Conservation (phyloP, 2,329 filamentous ascomycete species). For the Colletotrichum truncatum region DNA sequence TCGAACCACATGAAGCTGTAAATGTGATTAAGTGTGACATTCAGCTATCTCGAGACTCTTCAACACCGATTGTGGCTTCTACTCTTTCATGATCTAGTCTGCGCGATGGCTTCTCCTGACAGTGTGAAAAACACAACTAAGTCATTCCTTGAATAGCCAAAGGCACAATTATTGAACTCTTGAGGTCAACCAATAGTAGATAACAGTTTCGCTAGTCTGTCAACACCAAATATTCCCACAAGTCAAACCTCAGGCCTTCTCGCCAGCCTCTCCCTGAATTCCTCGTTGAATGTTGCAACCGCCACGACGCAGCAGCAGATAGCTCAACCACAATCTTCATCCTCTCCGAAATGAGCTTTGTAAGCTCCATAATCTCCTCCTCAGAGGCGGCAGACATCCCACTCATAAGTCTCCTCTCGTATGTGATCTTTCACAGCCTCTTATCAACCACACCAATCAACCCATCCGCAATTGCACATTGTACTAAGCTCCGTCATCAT, state of each 20-base stretch:
- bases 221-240: constrained; percentile 69
- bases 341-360: constrained; percentile 83
- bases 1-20: no score
- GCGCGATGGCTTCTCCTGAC: no score
- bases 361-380: constrained; percentile 79
- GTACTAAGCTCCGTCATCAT: constrained; percentile 75
- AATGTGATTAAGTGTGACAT: no score
- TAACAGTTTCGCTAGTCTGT: constrained; percentile 62
- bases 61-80: no score
- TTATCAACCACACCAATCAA: constrained; percentile 84
- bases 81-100: no score
- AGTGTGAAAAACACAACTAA: no score
- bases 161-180: no score
- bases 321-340: constrained; percentile 94
- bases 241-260: constrained; percentile 76
- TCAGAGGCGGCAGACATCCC: constrained; percentile 81
- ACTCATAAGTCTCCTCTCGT: constrained; percentile 72
- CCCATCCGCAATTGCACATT: constrained; percentile 88
- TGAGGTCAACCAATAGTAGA: no score
- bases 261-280: constrained; percentile 79
- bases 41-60: no score
- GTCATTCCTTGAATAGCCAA: no score
- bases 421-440: constrained; percentile 81
- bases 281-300: constrained; percentile 84
- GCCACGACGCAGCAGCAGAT: constrained; percentile 86